These are phyloP conservation scores for Microdochium trichocladiopsis DNA, from an alignment of 2,329 filamentous ascomycete species.

Conservation along the genomic window DNA sequence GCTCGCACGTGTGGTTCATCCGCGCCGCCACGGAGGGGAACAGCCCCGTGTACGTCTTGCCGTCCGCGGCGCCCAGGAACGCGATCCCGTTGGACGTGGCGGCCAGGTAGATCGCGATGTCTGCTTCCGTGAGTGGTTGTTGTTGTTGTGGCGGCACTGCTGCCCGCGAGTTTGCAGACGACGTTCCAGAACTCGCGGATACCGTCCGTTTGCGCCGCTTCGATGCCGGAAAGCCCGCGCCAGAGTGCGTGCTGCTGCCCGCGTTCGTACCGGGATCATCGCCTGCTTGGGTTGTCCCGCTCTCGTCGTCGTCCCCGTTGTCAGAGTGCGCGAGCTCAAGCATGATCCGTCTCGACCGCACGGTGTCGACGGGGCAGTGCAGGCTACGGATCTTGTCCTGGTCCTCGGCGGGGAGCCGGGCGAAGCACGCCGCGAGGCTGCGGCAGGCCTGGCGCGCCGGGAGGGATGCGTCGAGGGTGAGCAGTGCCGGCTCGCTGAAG, in stretches of 20 bases:
- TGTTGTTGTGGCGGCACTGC: slow-evolving; percentile 5
- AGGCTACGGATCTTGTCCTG: neutral
- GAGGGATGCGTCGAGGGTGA: slow-evolving; percentile 18
- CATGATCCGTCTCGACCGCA: neutral
- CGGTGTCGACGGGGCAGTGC: neutral
- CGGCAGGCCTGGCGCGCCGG: slow-evolving; percentile 21
- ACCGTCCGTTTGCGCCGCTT: no score
- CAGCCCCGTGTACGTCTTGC: slow-evolving; percentile 13
- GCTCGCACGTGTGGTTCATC: slow-evolving; percentile 29
- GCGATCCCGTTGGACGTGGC: neutral
- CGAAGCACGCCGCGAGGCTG: slow-evolving; percentile 20
- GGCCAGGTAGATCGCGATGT: neutral
- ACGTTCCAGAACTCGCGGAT: slow-evolving; percentile 28
- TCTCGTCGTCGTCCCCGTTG: slow-evolving; percentile 6
- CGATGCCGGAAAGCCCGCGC: no score
- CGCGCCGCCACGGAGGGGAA: slow-evolving; percentile 20
- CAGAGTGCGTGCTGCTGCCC: no score
- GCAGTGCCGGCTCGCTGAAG: slow-evolving; percentile 26
- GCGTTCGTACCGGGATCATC: slow-evolving; percentile 1
- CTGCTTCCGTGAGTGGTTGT: neutral
- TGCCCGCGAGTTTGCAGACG: slow-evolving; percentile 21
- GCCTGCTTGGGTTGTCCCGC: slow-evolving; percentile 10
- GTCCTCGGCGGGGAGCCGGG: slow-evolving; percentile 11
- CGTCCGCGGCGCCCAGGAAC: neutral
- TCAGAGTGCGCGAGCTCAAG: neutral